phyloP scores from a whole-genome alignment of 139 green algal genomes.

The Micractinium sp. region DNA sequence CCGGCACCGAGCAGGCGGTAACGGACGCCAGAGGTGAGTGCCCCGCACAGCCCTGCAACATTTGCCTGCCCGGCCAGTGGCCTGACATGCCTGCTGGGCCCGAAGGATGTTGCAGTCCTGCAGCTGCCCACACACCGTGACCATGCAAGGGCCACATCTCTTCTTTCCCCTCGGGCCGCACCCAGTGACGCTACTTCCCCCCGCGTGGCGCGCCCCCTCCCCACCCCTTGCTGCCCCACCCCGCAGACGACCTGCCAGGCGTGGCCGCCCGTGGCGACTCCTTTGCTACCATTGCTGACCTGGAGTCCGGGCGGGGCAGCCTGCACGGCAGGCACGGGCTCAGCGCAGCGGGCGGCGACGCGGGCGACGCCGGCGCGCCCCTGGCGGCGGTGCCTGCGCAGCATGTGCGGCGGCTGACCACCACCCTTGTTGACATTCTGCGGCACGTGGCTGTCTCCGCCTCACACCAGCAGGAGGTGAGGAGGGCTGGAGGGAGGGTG shows the following conservation, averaged over 20 bases:
- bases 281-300: constrained; percentile 34
- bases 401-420: constrained; percentile 47
- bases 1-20: neutral
- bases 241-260: neutral
- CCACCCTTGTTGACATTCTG: constrained; percentile 49
- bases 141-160: no score
- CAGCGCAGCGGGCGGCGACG: neutral
- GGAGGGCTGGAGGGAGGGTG: no score
- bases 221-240: neutral
- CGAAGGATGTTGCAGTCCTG: no score
- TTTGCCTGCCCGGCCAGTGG: no score
- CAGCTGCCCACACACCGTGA: no score
- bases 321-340: neutral
- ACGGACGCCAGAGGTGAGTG: neutral
- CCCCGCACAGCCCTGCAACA: neutral
- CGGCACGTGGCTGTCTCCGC: constrained; percentile 12
- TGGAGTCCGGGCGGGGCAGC: constrained; percentile 14
- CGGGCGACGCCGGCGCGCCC: neutral
- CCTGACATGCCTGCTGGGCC: no score
- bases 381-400: constrained; percentile 15
- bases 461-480: neutral
- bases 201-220: no score
- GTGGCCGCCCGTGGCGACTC: constrained; percentile 23
- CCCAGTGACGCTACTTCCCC: no score
- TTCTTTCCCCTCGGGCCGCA: no score